Base-by-base conservation (phyloP, 2,329 filamentous ascomycete species). In the Geoglossum cookeanum region DNA sequence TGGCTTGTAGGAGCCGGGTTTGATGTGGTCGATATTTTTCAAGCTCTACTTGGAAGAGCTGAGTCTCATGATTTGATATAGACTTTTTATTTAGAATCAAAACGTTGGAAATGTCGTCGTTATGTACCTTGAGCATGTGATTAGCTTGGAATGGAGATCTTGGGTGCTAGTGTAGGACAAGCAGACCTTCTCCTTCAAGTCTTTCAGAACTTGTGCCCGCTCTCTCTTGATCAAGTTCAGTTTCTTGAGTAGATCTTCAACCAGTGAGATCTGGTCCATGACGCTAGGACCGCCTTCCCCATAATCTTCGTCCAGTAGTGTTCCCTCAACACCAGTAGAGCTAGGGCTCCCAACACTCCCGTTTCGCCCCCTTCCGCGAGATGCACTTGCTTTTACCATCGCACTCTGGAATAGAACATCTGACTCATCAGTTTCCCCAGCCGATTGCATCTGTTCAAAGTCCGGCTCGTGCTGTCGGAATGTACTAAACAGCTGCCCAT, bases 1-100 rank as follows among this genome's bases (percentile, higher is more conserved):
- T 94, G 13, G 92, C 90, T 68, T 96, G 89, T 7, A 95, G 73
- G 15, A 98, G 78, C 37, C 92, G 83, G 64, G 85, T 95, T 67
- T 97, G 92, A 65, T 96, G 87, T 32, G 89, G 85, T 47, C 89
- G 77, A 71, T 96, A 98, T 69, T 98, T 98, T 70, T 97, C 91
- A n/a, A 98, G 76, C 69, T 98, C 92, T 15, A 88, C 83, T 67
- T 96, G 86, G 72, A 98, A 98, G 2, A 98, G 78, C 65, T 95
- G 88, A 11, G 77, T 83, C 68, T 98, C 92, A 65, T 92, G 91
- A 65, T 88, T 94, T 22, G 88, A 79, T 65, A 97, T 91, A 1
- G 88, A 85, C 71, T 97, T 98, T 68, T 97, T 97, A 75, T 98
- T 98, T 59, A 98, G 74, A 58, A 98, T 98, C 59, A 98, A 76